Evolutionary conservation across 2,329 filamentous ascomycete genomes (phyloP).

Genomic region (Aspergillus sp.): DNA sequence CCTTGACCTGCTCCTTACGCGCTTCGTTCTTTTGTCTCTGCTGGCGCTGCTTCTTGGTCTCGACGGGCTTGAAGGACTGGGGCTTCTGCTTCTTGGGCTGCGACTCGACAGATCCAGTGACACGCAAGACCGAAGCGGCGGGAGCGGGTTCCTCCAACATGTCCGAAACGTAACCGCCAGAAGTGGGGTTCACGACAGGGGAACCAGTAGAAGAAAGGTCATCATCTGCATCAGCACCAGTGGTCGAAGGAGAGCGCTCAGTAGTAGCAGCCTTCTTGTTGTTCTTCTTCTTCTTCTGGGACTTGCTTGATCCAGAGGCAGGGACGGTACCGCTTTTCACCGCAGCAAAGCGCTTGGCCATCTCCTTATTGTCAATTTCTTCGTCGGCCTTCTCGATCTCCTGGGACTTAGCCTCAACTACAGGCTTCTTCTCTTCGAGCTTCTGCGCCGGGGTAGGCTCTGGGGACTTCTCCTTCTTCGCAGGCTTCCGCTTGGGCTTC

Average conservation of each 20-base stretch:
- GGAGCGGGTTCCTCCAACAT: slow-evolving; percentile 73
- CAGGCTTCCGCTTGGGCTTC: slow-evolving; percentile 38
- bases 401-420: slow-evolving; percentile 20
- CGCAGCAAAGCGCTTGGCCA: slow-evolving; percentile 65
- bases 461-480: slow-evolving; percentile 18
- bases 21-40: slow-evolving; percentile 83
- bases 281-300: slow-evolving; percentile 63
- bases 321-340: slow-evolving; percentile 62
- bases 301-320: slow-evolving; percentile 29
- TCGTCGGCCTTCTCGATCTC: slow-evolving; percentile 44
- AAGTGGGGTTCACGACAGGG: slow-evolving; percentile 47
- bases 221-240: slow-evolving; percentile 71
- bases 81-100: slow-evolving; percentile 52
- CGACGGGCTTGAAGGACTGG: slow-evolving; percentile 58
- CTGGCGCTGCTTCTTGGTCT: slow-evolving; percentile 94
- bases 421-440: slow-evolving; percentile 25
- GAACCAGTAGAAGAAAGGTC: slow-evolving; percentile 67
- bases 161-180: slow-evolving; percentile 67
- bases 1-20: slow-evolving; percentile 65
- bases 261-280: slow-evolving; percentile 55
- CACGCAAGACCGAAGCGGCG: slow-evolving; percentile 67
- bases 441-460: slow-evolving; percentile 25
- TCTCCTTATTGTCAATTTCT: slow-evolving; percentile 63
- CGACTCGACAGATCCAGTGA: slow-evolving; percentile 61
- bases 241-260: slow-evolving; percentile 61